Evolutionary conservation across 176 grass and related monocot genomes (phyloP).

Genomic region (Phoenix roebelenii): DNA sequence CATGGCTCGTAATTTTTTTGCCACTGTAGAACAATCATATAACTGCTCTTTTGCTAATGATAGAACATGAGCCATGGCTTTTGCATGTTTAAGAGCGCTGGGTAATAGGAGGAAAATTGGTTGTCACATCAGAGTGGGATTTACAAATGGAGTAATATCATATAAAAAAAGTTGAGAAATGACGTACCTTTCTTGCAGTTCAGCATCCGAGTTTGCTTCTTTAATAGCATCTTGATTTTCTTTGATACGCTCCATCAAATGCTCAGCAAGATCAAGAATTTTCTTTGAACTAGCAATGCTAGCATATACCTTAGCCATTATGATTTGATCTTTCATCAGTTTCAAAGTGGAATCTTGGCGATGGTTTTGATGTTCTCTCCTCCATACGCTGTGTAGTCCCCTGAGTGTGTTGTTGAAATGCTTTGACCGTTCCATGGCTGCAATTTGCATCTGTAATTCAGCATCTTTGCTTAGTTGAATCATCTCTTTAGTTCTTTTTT

Average conservation of each 20-base stretch:
- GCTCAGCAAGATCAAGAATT: not conserved
- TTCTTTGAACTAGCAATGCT: constrained; percentile 15
- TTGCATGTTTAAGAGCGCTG: not conserved
- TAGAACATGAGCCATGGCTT: constrained; percentile 3
- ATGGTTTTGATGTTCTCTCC: constrained; percentile 11
- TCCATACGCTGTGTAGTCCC: constrained; percentile 17
- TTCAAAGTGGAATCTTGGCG: constrained; percentile 13
- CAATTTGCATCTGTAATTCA: constrained; percentile 18
- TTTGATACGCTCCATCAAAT: constrained; percentile 11
- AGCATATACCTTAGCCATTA: constrained; percentile 26
- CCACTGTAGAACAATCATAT: constrained; percentile 1
- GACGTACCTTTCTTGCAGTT: constrained; percentile 11
- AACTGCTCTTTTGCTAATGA: constrained; percentile 3
- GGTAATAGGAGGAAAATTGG: not conserved
- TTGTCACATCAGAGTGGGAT: too few species aligned
- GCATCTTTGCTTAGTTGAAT: constrained; percentile 13
- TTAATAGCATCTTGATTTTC: constrained; percentile 9
- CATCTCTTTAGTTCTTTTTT: constrained; percentile 3
- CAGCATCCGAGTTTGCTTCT: constrained; percentile 23
- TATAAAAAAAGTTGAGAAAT: too few species aligned
- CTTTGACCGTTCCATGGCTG: constrained; percentile 17
- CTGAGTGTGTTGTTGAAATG: constrained; percentile 10
- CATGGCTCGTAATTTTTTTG: constrained; percentile 2
- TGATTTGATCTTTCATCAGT: constrained; percentile 24
- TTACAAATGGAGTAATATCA: too few species aligned